A percentile compares a stretch with the other conserved stretches of the same genome.
phyloP scores from a whole-genome alignment of 768 basidiomycete species.

The Russula sp. region DNA sequence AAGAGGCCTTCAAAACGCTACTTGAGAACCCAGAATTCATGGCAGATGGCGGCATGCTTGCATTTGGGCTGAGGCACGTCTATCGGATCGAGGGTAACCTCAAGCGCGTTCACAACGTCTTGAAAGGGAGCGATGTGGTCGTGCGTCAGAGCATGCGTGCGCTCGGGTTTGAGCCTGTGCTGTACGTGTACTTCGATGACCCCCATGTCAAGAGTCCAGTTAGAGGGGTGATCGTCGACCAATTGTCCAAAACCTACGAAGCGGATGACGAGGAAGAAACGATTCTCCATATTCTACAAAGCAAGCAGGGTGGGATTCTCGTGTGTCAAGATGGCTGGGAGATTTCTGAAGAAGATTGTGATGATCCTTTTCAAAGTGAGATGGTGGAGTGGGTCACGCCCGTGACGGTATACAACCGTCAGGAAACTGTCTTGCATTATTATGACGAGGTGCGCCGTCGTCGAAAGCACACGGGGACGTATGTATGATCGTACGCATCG shows the following conservation, averaged over 20 bases:
- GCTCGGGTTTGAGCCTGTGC: conserved; percentile 9
- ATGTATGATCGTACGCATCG: conserved; percentile 13
- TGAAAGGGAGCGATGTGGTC: conserved; percentile 22
- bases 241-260: not conserved
- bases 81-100: not conserved
- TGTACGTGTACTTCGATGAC: conserved; percentile 4
- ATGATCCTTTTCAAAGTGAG: rapidly evolving
- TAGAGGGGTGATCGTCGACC: not conserved
- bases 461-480: not conserved
- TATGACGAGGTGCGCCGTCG: not conserved
- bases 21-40: not conserved
- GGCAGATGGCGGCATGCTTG: not conserved
- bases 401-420: not conserved
- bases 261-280: not conserved
- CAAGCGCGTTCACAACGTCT: not conserved
- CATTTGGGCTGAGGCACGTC: not conserved
- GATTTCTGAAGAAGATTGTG: no score
- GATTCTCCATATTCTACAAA: not conserved
- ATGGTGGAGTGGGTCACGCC: not conserved
- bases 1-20: not conserved
- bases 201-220: rapidly evolving
- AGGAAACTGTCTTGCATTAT: not conserved
- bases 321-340: not conserved
- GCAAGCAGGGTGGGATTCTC: not conserved
- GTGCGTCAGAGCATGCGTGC: not conserved